These are phyloP conservation scores for Trifolium dubium DNA, from an alignment of 306 rosid species.

Conservation along the genomic window DNA sequence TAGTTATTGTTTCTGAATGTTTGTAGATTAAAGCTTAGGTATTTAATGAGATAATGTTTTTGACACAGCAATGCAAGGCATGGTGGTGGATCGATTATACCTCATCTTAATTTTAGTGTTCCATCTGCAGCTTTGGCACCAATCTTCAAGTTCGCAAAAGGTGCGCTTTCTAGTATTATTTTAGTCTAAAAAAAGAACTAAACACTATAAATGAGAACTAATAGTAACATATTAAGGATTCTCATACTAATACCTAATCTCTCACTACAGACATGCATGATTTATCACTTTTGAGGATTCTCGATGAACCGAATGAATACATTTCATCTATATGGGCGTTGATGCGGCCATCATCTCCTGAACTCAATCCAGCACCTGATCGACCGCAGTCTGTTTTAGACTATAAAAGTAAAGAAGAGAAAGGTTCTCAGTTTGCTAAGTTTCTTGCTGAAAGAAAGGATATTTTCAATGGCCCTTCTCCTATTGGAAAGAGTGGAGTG, in stretches of 20 bases:
- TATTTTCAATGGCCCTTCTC: slow-evolving; percentile 51
- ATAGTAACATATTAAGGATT: too few species aligned
- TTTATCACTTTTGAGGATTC: slow-evolving; percentile 58
- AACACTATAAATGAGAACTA: slow-evolving; percentile 12
- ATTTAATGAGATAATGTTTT: slow-evolving; percentile 42
- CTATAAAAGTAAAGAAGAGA: slow-evolving; percentile 51
- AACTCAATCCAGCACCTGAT: slow-evolving; percentile 55
- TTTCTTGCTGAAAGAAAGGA: slow-evolving; percentile 76
- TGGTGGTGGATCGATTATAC: slow-evolving; percentile 82
- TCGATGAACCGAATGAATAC: slow-evolving; percentile 68
- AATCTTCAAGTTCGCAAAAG: slow-evolving; percentile 70
- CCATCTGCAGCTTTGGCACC: slow-evolving; percentile 81
- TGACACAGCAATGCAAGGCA: slow-evolving; percentile 89
- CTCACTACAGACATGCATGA: slow-evolving; percentile 65
- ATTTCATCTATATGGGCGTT: slow-evolving; percentile 86
- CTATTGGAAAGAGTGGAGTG: slow-evolving; percentile 47
- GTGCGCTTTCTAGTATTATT: slow-evolving; percentile 41
- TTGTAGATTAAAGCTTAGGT: slow-evolving; percentile 43
- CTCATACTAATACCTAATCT: slow-evolving; percentile 36
- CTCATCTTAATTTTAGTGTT: slow-evolving; percentile 94
- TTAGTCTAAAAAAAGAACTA: slow-evolving; percentile 17
- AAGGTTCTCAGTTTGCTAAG: slow-evolving; percentile 82
- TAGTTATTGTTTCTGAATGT: slow-evolving; percentile 14
- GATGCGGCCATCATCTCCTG: slow-evolving; percentile 73
- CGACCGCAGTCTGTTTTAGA: slow-evolving; percentile 49